Percentiles rank a stretch among this genome's conserved stretches.
Evolutionary conservation across 179 eudicot genomes (phyloP).

Genomic region (Beta macrorhiza): DNA sequence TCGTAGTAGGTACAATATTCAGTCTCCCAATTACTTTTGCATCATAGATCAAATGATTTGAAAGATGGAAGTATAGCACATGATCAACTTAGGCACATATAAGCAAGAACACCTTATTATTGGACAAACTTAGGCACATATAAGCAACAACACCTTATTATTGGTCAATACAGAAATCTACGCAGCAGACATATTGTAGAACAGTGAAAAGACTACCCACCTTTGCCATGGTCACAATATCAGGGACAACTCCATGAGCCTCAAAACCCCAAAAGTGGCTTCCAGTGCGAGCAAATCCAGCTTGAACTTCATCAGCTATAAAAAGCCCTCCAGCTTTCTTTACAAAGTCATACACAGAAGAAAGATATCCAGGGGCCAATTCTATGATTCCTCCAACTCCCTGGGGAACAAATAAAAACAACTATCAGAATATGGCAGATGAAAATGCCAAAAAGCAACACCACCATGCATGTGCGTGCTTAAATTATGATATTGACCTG

Average conservation of each 20-base stretch:
- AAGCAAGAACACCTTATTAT: no score
- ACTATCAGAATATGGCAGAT: background rate
- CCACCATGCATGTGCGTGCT: background rate
- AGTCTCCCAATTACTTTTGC: background rate
- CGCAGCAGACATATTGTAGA: background rate
- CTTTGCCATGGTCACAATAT: slow-evolving; percentile 98
- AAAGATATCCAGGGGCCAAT: slow-evolving; percentile 82
- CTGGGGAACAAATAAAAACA: slow-evolving; percentile 33
- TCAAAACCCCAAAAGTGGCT: slow-evolving; percentile 96
- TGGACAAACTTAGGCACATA: no score
- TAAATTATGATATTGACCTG: slow-evolving; percentile 44
- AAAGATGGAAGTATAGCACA: background rate
- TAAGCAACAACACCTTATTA: no score
- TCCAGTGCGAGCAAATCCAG: slow-evolving; percentile 93
- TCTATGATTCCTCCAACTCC: slow-evolving; percentile 96
- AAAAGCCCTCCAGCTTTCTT: slow-evolving; percentile 89
- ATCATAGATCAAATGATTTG: background rate
- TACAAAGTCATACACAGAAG: slow-evolving; percentile 53
- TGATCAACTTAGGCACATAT: background rate
- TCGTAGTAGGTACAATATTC: background rate
- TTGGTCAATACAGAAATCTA: no score
- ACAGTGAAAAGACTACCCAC: slow-evolving; percentile 33
- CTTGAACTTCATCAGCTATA: slow-evolving; percentile 93
- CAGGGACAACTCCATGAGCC: slow-evolving; percentile 86
- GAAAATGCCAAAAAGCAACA: background rate